These are phyloP conservation scores for Sporothrix schenckii DNA, from an alignment of 2,329 filamentous ascomycete species.

Conservation along the genomic window DNA sequence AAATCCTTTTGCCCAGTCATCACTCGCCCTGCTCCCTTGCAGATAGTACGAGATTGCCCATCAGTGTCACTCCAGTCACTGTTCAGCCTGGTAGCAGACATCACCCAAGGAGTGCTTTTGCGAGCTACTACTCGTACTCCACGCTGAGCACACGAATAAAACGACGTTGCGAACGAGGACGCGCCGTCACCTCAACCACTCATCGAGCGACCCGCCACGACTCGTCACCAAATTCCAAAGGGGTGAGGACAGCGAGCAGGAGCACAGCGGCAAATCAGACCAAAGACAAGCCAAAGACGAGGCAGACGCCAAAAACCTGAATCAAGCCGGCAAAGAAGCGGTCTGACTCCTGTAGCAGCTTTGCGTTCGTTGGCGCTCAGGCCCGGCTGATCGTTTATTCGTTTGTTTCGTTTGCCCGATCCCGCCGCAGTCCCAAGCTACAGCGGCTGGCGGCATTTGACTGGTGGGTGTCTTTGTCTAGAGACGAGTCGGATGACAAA, in stretches of 20 bases:
- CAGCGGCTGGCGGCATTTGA: background rate
- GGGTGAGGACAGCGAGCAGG: background rate
- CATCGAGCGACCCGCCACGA: too few relatives aligned
- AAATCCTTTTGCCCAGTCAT: background rate
- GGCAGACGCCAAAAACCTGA: too few relatives aligned
- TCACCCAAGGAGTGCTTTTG: background rate
- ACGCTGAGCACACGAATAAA: background rate
- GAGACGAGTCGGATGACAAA: background rate
- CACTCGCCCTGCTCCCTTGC: slow-evolving; percentile 5
- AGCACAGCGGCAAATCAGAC: background rate
- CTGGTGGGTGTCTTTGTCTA: background rate
- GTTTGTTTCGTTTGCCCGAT: background rate
- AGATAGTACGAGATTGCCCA: background rate
- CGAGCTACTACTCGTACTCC: background rate
- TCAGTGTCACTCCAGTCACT: background rate
- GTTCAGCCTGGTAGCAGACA: background rate
- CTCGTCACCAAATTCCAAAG: background rate
- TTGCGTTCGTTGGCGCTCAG: background rate
- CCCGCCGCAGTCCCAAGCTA: background rate
- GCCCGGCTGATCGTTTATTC: too few relatives aligned
- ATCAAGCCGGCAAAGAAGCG: slow-evolving; percentile 1
- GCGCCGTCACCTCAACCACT: too few relatives aligned
- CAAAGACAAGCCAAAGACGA: background rate
- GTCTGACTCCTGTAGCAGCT: slow-evolving; percentile 9
- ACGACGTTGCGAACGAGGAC: background rate